These are phyloP conservation scores for Xylaria sp. DNA, from an alignment of 495 filamentous ascomycete genomes.

Conservation along the genomic window DNA sequence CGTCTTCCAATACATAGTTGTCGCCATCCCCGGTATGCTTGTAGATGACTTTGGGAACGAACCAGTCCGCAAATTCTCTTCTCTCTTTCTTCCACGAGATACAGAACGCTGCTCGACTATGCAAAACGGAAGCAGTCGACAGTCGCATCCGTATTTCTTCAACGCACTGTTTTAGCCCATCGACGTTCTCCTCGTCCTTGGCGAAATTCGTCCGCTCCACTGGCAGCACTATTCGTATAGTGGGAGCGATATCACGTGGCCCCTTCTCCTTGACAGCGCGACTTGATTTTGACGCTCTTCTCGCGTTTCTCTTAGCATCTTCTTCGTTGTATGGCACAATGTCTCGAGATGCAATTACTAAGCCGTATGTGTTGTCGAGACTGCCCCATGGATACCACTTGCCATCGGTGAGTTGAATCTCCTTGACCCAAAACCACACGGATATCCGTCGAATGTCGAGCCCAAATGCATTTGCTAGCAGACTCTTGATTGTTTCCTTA, in stretches of 20 bases:
- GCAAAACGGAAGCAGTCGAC: background rate
- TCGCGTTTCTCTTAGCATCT: slow-evolving; percentile 3
- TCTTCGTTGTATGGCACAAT: slow-evolving; percentile 15
- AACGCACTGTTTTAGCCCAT: slow-evolving; percentile 11
- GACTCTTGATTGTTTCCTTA: slow-evolving; percentile 7
- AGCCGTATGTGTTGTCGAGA: slow-evolving; percentile 18
- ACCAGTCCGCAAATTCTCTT: slow-evolving; percentile 22
- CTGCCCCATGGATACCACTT: slow-evolving; percentile 26
- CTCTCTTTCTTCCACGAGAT: slow-evolving; percentile 22
- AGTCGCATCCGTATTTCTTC: slow-evolving; percentile 5
- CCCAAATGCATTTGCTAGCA: slow-evolving; percentile 14
- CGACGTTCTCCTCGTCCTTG: slow-evolving; percentile 13
- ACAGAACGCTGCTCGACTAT: slow-evolving; percentile 21
- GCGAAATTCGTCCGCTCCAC: slow-evolving; percentile 11
- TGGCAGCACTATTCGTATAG: slow-evolving; percentile 6
- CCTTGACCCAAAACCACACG: slow-evolving; percentile 16
- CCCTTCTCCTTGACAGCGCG: slow-evolving; percentile 11
- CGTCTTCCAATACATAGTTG: slow-evolving; percentile 4
- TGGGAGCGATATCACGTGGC: slow-evolving; percentile 22
- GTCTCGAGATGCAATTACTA: slow-evolving; percentile 15
- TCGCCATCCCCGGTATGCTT: slow-evolving; percentile 18
- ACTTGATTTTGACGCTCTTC: background rate
- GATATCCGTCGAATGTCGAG: slow-evolving; percentile 13
- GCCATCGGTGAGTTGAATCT: slow-evolving; percentile 5
- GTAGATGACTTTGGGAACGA: slow-evolving; percentile 21